Percentiles rank a stretch among this genome's conserved stretches.
phyloP scores from a whole-genome alignment of 2,329 filamentous ascomycete genomes.

The Fusarium tupiense region DNA sequence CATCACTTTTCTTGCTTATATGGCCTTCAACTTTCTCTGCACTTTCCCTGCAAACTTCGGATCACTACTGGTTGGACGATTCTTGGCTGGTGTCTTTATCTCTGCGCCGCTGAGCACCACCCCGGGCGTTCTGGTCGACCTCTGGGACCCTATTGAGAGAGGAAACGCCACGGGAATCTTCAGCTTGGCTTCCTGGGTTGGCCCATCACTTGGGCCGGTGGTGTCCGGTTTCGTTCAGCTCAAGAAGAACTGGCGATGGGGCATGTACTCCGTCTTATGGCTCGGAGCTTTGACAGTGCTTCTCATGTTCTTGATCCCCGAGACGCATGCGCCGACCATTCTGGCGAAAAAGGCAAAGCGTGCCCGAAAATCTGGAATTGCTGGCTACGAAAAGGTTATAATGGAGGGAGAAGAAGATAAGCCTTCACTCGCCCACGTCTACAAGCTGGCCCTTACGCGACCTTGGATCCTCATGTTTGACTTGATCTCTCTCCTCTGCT shows the following conservation, averaged over 20 bases:
- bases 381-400: constrained; percentile 62
- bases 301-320: constrained; percentile 67
- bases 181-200: constrained; percentile 62
- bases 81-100: constrained; percentile 65
- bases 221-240: constrained; percentile 66
- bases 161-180: constrained; percentile 65
- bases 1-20: constrained; percentile 58
- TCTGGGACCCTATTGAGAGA: constrained; percentile 63
- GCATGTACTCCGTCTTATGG: constrained; percentile 59
- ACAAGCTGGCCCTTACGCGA: constrained; percentile 62
- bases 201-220: constrained; percentile 63
- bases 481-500: constrained; percentile 61
- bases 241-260: constrained; percentile 64
- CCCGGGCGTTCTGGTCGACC: constrained; percentile 62
- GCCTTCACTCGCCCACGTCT: constrained; percentile 55
- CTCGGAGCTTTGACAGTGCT: constrained; percentile 51
- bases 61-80: constrained; percentile 62
- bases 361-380: constrained; percentile 58
- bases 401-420: constrained; percentile 58
- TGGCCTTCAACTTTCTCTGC: constrained; percentile 63
- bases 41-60: constrained; percentile 65
- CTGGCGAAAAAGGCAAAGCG: constrained; percentile 63
- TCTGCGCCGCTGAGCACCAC: constrained; percentile 60
- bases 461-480: constrained; percentile 66
- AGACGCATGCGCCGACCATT: constrained; percentile 63